Conservation (phyloP, 2,329 filamentous ascomycete species). For the Neofusicoccum sp. region DNA sequence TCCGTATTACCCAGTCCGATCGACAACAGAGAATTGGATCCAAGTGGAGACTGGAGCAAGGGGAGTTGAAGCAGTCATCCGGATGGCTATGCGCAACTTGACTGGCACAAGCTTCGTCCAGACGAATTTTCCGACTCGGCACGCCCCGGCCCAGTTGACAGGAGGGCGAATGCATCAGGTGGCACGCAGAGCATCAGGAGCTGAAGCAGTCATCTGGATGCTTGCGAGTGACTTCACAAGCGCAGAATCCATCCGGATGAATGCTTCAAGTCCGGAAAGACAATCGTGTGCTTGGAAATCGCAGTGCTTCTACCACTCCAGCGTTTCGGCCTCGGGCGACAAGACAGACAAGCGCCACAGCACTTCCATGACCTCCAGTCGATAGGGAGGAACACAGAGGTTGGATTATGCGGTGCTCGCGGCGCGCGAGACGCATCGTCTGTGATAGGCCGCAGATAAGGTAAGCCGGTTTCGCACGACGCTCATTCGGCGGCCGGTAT, state of each 20-base stretch:
- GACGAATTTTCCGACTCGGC: neutral
- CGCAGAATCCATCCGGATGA: too few relatives aligned
- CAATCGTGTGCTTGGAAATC: too few relatives aligned
- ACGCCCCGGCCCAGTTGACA: neutral
- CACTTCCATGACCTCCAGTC: too few relatives aligned
- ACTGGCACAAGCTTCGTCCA: neutral
- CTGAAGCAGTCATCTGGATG: neutral
- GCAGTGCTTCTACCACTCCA: too few relatives aligned
- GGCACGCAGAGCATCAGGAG: too few relatives aligned
- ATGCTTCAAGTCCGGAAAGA: too few relatives aligned
- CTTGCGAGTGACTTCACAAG: too few relatives aligned
- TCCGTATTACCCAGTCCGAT: too few relatives aligned
- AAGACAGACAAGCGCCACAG: too few relatives aligned
- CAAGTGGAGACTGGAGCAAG: neutral
- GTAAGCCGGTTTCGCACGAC: too few relatives aligned
- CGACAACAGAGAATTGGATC: neutral
- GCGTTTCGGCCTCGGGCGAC: too few relatives aligned
- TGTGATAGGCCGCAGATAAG: conserved; percentile 11
- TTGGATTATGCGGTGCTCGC: neutral
- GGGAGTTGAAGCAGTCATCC: neutral
- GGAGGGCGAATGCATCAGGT: neutral
- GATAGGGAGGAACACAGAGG: neutral
- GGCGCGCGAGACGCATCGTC: too few relatives aligned
- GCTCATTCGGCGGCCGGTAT: conserved; percentile 2
- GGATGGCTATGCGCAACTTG: neutral